Evolutionary conservation across 2,329 filamentous ascomycete genomes (phyloP).

Genomic region (Apiospora aurea): DNA sequence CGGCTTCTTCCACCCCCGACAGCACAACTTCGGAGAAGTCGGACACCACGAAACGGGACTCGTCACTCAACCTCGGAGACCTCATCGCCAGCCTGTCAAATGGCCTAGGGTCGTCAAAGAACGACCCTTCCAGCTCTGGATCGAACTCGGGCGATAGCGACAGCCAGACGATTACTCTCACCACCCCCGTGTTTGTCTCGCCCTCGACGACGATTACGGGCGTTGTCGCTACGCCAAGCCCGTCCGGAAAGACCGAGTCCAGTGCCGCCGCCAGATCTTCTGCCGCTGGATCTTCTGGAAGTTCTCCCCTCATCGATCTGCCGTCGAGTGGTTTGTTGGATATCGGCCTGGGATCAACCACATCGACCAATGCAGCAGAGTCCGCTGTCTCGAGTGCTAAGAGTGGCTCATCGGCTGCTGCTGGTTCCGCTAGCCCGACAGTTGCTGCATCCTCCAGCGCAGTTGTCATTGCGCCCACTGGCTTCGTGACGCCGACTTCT

Average conservation of each 20-base stretch:
- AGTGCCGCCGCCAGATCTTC: background rate
- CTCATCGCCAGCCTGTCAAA: conserved; percentile 35
- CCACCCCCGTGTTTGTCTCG: conserved; percentile 22
- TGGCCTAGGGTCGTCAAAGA: conserved; percentile 12
- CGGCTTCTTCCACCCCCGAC: conserved; percentile 29
- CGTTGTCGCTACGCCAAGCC: background rate
- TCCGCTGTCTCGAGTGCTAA: background rate
- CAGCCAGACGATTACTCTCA: conserved; percentile 17
- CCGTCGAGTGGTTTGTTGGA: conserved; percentile 9
- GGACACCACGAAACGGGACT: conserved; percentile 12
- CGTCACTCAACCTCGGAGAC: conserved; percentile 31
- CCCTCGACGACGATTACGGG: conserved; percentile 29
- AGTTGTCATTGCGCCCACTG: conserved; percentile 13
- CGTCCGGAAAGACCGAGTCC: background rate
- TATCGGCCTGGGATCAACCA: background rate
- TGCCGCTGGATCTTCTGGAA: background rate
- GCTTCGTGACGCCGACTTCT: background rate
- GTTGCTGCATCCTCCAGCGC: background rate
- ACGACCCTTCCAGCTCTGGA: conserved; percentile 22
- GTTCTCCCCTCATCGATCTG: background rate
- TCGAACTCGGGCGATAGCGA: conserved; percentile 7
- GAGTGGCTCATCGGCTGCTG: conserved; percentile 21
- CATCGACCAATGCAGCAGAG: background rate
- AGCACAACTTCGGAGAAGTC: conserved; percentile 29
- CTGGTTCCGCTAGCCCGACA: background rate